A percentile compares a stretch with the other conserved stretches of the same genome.
Evolutionary conservation across 2,329 filamentous ascomycete genomes (phyloP).

Genomic region (Coniella vitis): DNA sequence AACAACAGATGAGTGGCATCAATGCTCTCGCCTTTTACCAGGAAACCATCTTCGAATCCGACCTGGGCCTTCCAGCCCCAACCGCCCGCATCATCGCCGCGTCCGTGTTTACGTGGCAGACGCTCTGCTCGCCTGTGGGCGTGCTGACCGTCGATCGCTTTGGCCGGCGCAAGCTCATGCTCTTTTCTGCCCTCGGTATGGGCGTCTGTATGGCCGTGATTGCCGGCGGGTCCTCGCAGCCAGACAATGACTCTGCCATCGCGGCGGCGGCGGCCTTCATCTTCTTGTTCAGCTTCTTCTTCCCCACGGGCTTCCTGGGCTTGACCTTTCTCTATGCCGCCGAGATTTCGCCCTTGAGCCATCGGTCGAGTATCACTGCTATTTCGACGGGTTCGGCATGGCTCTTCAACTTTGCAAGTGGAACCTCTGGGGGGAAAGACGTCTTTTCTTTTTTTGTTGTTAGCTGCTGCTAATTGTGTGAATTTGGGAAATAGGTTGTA

Average conservation of each 20-base stretch:
- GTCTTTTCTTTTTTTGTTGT: too few species aligned
- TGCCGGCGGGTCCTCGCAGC: constrained; percentile 22
- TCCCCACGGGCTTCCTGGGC: constrained; percentile 51
- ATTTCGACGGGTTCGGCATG: constrained; percentile 49
- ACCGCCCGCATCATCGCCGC: constrained; percentile 11
- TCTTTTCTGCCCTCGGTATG: constrained; percentile 9
- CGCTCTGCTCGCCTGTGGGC: constrained; percentile 10
- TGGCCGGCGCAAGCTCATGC: constrained; percentile 11
- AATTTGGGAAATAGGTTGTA: constrained; percentile 30
- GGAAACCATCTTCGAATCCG: constrained; percentile 7
- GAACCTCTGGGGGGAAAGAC: too few species aligned
- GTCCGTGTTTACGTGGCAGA: constrained; percentile 12
- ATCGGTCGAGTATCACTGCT: constrained; percentile 47
- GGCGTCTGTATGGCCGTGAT: constrained; percentile 2
- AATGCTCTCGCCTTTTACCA: constrained; percentile 11
- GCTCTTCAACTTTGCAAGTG: constrained; percentile 32
- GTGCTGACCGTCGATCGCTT: constrained; percentile 7
- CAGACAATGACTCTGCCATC: constrained; percentile 18
- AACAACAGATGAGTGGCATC: constrained; percentile 8
- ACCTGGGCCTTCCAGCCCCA: constrained; percentile 9
- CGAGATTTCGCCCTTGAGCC: constrained; percentile 45
- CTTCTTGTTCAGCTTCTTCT: constrained; percentile 54
- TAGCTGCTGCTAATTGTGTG: neutral
- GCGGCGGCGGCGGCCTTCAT: constrained; percentile 32
- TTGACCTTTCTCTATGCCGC: constrained; percentile 54